Conservation (phyloP, 2,329 filamentous ascomycete genomes). For the Trichothecium sympodiale region DNA sequence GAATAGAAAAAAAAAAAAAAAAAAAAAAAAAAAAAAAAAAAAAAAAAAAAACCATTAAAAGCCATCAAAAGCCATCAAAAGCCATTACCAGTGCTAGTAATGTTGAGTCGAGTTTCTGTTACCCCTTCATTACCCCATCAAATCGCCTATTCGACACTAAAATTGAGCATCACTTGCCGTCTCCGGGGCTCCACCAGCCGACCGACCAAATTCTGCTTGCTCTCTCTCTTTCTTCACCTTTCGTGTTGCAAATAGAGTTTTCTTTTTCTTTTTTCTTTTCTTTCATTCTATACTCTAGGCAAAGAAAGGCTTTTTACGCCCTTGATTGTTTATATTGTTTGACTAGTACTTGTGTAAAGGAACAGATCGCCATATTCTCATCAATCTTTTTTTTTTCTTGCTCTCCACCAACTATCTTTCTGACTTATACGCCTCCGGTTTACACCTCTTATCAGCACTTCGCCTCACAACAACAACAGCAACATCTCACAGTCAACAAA, state of each 20-base stretch:
- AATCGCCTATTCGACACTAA: not conserved
- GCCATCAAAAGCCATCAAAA: not conserved
- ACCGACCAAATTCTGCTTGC: too few relatives aligned
- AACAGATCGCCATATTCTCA: too few relatives aligned
- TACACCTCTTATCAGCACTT: not conserved
- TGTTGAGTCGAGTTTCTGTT: not conserved
- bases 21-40: too few relatives aligned
- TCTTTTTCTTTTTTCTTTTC: not conserved
- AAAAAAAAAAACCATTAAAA: too few relatives aligned
- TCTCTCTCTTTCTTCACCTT: too few relatives aligned
- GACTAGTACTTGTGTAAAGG: not conserved
- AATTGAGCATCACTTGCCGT: not conserved
- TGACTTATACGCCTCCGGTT: not conserved
- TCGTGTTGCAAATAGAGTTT: too few relatives aligned
- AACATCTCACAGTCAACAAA: not conserved
- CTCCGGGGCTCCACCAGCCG: not conserved
- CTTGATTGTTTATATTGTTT: not conserved
- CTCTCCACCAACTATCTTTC: too few relatives aligned
- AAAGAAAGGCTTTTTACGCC: not conserved
- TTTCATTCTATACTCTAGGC: not conserved
- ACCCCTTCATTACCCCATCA: conserved; percentile 4
- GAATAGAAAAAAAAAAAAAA: too few relatives aligned
- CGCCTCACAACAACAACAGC: conserved; percentile 7
- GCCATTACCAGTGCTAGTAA: conserved; percentile 1
- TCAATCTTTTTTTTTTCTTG: too few relatives aligned